Conservation (phyloP, 2,329 filamentous ascomycete species). For the Cadophora gregata region DNA sequence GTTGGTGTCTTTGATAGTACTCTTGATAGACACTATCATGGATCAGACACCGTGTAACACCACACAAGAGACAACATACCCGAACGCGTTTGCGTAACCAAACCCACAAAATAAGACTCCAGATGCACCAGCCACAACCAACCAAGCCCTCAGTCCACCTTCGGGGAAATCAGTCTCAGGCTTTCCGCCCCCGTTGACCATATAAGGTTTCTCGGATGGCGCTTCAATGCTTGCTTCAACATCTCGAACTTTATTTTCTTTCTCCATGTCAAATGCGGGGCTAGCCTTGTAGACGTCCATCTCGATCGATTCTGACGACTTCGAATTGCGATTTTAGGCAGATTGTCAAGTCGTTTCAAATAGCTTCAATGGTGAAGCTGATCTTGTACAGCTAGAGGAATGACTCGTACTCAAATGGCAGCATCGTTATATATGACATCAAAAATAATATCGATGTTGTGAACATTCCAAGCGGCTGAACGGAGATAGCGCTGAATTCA, state of each 20-base stretch:
- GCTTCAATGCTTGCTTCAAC: background rate
- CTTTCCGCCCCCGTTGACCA: background rate
- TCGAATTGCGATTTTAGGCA: background rate
- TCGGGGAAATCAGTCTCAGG: constrained; percentile 54
- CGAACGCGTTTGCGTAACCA: constrained; percentile 56
- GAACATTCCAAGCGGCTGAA: background rate
- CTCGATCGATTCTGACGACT: background rate
- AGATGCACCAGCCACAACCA: constrained; percentile 53
- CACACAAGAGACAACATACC: constrained; percentile 38
- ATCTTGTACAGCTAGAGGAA: background rate
- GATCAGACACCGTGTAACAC: too few relatives aligned
- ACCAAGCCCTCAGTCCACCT: constrained; percentile 62
- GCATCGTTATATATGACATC: too few relatives aligned
- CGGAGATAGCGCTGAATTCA: constrained; percentile 7
- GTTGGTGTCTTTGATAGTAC: constrained; percentile 58
- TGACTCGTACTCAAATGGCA: background rate
- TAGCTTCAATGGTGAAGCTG: background rate
- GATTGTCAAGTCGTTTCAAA: too few relatives aligned
- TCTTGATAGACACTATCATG: constrained; percentile 59
- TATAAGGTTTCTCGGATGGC: background rate
- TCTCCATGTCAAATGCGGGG: background rate
- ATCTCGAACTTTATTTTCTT: background rate
- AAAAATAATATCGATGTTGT: background rate
- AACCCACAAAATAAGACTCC: constrained; percentile 53
- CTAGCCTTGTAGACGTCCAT: background rate